Evolutionary conservation across 352 stramenopile species (phyloP).

Genomic region (Phytophthora ohioensis): DNA sequence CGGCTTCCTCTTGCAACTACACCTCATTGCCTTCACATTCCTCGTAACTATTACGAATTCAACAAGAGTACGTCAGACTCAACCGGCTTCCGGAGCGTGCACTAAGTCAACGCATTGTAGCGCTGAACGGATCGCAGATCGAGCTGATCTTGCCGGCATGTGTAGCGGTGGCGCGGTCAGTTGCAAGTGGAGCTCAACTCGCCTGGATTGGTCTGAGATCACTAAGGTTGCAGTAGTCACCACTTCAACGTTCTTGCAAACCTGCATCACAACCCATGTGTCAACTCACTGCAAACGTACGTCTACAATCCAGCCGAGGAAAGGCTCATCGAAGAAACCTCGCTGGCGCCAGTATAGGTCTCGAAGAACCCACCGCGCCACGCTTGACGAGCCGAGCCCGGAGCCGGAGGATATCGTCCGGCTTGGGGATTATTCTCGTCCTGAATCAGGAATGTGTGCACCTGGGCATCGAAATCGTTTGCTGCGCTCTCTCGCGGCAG

Average conservation of each 20-base stretch:
- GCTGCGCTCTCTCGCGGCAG: constrained; percentile 22
- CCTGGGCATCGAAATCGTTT: constrained; percentile 20
- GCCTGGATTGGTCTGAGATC: not conserved
- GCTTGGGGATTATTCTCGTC: constrained; percentile 19
- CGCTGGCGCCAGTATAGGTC: constrained; percentile 36
- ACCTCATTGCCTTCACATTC: not conserved
- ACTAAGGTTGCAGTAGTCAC: constrained; percentile 7
- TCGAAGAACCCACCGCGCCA: not conserved
- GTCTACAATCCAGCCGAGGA: constrained; percentile 17
- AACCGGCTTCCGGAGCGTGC: constrained; percentile 1
- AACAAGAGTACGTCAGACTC: constrained; percentile 11
- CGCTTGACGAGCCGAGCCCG: too few relatives aligned
- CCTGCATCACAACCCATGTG: constrained; percentile 3
- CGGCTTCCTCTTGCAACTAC: constrained; percentile 25
- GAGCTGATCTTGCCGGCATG: constrained; percentile 1
- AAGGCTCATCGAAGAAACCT: constrained; percentile 17
- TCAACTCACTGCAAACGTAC: constrained; percentile 1
- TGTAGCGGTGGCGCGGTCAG: constrained; percentile 4
- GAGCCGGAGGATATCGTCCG: constrained; percentile 10
- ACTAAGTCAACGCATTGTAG: constrained; percentile 23
- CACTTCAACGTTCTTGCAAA: constrained; percentile 16
- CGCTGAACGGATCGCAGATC: constrained; percentile 13
- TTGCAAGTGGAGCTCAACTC: constrained; percentile 15
- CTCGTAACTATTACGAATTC: constrained; percentile 7
- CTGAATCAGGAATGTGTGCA: not conserved